Evolutionary conservation across 257 asterid genomes (phyloP).

Genomic region (Solanum chiquidenum): DNA sequence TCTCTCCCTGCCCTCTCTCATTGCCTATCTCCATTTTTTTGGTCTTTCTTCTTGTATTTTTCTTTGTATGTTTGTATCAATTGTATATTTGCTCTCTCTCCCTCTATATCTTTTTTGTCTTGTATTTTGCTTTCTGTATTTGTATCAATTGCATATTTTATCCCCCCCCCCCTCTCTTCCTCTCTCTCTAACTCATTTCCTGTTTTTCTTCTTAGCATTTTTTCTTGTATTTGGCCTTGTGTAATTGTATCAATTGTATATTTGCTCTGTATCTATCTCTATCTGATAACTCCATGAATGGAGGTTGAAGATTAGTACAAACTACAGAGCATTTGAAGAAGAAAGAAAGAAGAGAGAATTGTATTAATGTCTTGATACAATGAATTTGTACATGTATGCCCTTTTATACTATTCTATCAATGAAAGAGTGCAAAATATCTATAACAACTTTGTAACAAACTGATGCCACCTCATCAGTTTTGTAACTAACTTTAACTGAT

Average conservation of each 20-base stretch:
- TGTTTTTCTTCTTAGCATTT: neutral
- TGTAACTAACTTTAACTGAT: too few species aligned
- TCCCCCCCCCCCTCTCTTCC: neutral
- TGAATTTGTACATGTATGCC: too few species aligned
- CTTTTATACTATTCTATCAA: too few species aligned
- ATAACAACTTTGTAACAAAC: too few species aligned
- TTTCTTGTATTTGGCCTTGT: neutral
- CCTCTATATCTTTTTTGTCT: neutral
- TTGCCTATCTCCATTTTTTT: neutral
- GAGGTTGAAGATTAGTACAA: too few species aligned
- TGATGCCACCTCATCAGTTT: too few species aligned
- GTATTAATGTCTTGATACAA: too few species aligned
- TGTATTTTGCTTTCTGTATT: neutral
- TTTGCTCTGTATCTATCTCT: neutral
- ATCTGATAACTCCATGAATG: too few species aligned
- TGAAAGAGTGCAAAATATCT: too few species aligned
- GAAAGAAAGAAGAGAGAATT: too few species aligned
- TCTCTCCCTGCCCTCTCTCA: neutral
- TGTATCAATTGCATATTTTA: too few species aligned
- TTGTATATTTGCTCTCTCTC: neutral
- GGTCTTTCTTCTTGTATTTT: neutral
- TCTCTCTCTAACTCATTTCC: neutral
- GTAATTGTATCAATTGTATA: neutral
- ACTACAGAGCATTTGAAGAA: too few species aligned
- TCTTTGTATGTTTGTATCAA: neutral